Base-by-base conservation (phyloP, 805 yeast species). In the Pichia heedii region DNA sequence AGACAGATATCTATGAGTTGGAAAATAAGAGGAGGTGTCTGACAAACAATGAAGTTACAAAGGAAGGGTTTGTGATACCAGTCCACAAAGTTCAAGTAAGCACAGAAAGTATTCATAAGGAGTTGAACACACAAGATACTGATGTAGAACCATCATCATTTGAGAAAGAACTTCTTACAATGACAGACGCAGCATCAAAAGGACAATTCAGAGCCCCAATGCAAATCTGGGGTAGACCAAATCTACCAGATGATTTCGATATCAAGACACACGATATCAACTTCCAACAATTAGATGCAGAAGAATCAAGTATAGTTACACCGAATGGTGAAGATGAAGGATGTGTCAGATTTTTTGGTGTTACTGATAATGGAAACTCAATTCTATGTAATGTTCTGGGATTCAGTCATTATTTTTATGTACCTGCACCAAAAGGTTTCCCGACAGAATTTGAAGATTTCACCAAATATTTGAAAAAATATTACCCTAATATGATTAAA, bases 271-370 rank as follows among this genome's bases (percentile, higher is more conserved):
- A 60, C 33, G 88, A 82, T 54, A 70, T 84, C 22, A 70, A 74
- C 1, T 89, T 89, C 60, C 97, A 93, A 62, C 98, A 93, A 56
- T 68, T 93, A 54, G 98, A 93, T 61, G 96, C 95, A 1, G 97
- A 93, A 55, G 98, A 93, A 55, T 74, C 84, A 3, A 58, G 65
- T 24, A 10, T 29, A 29, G 58, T 74, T 9, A 24, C 24, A 4
- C 40, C 41, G 5, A 22, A 29, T 22, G 54, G 51, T 16, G 74
- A 76, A 32, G 79, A 77, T 15, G 68, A 73, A 22, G 74, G 83
- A 0, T 71, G 77, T 2, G 84, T 89, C 0, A 74, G 96, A 43
- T 82, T 94, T 56, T 93, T 89, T 62, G 99, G 99, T 45, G 88
- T 94, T 33, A 88, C 97, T 1, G 76, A 71, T 45, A 81, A 77